A percentile compares a stretch with the other conserved stretches of the same genome.
These are phyloP conservation scores for Pezicula neosporulosa DNA, from an alignment of 2,329 filamentous ascomycete species.

Conservation along the genomic window DNA sequence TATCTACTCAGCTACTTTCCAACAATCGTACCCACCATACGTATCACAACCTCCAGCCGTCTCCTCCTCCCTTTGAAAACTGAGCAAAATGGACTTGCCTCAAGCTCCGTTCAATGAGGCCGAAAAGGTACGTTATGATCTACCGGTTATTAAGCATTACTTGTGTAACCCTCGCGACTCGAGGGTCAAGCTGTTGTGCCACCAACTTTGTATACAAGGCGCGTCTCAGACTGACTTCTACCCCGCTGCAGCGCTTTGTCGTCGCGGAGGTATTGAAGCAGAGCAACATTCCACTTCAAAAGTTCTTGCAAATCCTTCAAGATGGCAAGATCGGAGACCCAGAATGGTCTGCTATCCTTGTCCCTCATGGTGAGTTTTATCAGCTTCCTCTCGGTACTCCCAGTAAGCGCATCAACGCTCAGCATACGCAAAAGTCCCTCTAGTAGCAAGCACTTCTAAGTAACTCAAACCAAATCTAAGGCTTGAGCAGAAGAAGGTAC, in stretches of 20 bases:
- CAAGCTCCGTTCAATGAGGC: constrained; percentile 20
- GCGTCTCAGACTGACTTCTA: constrained; percentile 14
- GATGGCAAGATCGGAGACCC: constrained; percentile 37
- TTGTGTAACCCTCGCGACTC: constrained; percentile 13
- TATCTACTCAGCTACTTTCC: not conserved
- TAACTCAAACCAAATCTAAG: constrained; percentile 7
- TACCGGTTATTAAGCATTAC: not conserved
- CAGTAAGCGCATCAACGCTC: not conserved
- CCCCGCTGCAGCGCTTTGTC: constrained; percentile 32
- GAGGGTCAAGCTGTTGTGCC: constrained; percentile 5
- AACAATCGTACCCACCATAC: not conserved
- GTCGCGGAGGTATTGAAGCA: constrained; percentile 49
- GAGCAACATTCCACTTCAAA: constrained; percentile 37
- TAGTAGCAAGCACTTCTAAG: constrained; percentile 12
- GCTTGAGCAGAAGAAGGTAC: too few species aligned
- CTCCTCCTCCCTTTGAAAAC: not conserved
- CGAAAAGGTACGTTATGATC: constrained; percentile 26
- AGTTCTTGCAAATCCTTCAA: constrained; percentile 41
- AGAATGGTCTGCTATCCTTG: constrained; percentile 43
- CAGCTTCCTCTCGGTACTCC: constrained; percentile 4
- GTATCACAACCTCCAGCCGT: not conserved
- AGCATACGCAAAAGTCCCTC: constrained; percentile 4
- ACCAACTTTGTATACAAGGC: not conserved
- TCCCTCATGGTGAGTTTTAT: constrained; percentile 41
- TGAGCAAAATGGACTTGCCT: constrained; percentile 18